phyloP scores from a whole-genome alignment of 352 stramenopile species.

The Pythium scleroteichum region DNA sequence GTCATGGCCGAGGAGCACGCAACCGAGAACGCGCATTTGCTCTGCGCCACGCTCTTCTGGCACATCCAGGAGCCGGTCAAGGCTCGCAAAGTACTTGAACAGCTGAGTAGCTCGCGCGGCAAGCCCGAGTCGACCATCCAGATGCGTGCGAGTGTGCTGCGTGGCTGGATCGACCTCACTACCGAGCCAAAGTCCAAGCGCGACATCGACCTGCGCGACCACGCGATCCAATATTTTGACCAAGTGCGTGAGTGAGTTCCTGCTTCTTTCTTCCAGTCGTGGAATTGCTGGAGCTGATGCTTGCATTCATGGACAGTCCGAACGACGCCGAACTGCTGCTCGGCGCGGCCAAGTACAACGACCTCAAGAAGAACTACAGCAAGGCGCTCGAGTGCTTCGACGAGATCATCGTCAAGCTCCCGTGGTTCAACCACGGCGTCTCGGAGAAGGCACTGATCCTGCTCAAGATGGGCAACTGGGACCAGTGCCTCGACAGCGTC shows the following conservation, averaged over 20 bases:
- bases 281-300: neutral
- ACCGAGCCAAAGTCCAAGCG: conserved; percentile 69
- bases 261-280: neutral
- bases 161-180: conserved; percentile 77
- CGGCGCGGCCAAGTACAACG: conserved; percentile 70
- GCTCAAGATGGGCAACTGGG: conserved; percentile 86
- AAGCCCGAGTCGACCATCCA: conserved; percentile 29
- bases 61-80: conserved; percentile 64
- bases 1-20: conserved; percentile 78
- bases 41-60: conserved; percentile 82
- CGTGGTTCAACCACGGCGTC: conserved; percentile 84
- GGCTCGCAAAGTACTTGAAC: conserved; percentile 70
- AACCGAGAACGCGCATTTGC: conserved; percentile 48
- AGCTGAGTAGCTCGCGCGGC: conserved; percentile 33
- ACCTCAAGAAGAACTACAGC: conserved; percentile 69
- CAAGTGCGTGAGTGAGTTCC: conserved; percentile 53
- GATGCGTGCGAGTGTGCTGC: conserved; percentile 58
- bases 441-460: conserved; percentile 81
- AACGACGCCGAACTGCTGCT: conserved; percentile 76
- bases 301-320: conserved; percentile 28
- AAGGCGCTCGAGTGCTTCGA: conserved; percentile 70
- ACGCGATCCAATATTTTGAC: conserved; percentile 66
- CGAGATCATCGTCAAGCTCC: conserved; percentile 74
- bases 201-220: conserved; percentile 59
- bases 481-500: conserved; percentile 79